Conservation (phyloP, 140 eudicot species). For the Flaveria floridana region DNA sequence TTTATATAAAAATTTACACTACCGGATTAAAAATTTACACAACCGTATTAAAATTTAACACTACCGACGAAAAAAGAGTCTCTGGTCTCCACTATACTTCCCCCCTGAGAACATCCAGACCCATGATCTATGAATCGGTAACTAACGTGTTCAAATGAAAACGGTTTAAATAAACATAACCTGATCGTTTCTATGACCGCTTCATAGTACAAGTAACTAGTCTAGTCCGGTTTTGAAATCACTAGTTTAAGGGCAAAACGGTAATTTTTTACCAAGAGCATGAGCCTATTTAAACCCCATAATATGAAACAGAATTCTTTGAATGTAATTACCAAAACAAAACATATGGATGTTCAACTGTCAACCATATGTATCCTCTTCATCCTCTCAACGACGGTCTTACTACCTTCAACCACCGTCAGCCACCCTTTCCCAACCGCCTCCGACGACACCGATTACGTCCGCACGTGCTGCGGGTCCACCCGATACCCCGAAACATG, state of each 20-base stretch:
- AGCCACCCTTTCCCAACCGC: conserved; percentile 24
- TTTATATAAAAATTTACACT: too few species aligned
- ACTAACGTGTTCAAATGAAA: too few species aligned
- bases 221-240: too few species aligned
- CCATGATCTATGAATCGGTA: too few species aligned
- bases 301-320: neutral
- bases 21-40: too few species aligned
- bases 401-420: conserved; percentile 32
- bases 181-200: too few species aligned
- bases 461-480: conserved; percentile 53
- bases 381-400: neutral
- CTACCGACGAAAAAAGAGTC: too few species aligned
- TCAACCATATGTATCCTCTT: conserved; percentile 13
- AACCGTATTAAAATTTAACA: too few species aligned
- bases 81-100: too few species aligned
- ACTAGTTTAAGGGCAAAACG: neutral
- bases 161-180: too few species aligned
- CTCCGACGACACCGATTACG: conserved; percentile 42
- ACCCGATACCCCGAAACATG: conserved; percentile 67
- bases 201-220: too few species aligned
- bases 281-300: conserved; percentile 19
- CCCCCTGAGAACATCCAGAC: too few species aligned
- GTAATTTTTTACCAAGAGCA: neutral
- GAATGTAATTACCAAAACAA: neutral
- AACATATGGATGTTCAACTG: conserved; percentile 24